A percentile compares a stretch with the other conserved stretches of the same genome.
These are phyloP conservation scores for Tulasnella sp. DNA, from an alignment of 768 basidiomycete species.

Conservation along the genomic window DNA sequence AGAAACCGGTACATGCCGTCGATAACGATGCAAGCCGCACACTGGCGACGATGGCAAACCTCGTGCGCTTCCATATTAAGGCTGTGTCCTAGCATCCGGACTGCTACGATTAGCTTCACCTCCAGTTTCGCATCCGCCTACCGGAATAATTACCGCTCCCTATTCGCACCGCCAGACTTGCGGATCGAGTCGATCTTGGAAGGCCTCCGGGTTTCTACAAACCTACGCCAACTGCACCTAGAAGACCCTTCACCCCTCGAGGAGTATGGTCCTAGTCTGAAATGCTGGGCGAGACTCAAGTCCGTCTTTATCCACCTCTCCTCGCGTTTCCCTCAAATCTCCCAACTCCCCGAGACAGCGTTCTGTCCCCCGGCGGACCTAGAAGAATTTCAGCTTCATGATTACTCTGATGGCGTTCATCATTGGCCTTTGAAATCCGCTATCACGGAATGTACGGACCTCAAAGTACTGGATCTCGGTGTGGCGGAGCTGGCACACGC, in stretches of 20 bases:
- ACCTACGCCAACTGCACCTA: conserved; percentile 18
- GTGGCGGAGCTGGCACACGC: not conserved
- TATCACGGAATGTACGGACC: conserved; percentile 18
- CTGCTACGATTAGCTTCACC: conserved; percentile 16
- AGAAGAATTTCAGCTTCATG: conserved; percentile 13
- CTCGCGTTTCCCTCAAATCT: conserved; percentile 7
- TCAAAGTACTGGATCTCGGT: conserved; percentile 18
- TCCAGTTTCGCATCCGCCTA: not conserved
- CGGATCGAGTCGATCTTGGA: conserved; percentile 15
- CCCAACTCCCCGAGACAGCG: conserved; percentile 12
- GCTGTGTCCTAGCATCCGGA: conserved; percentile 14
- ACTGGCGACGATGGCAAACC: conserved; percentile 19
- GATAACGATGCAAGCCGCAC: conserved; percentile 15
- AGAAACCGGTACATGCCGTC: conserved; percentile 19
- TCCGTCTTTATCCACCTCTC: conserved; percentile 12
- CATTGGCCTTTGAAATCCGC: conserved; percentile 19
- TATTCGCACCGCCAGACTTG: conserved; percentile 15
- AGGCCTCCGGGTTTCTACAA: conserved; percentile 15
- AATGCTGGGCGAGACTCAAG: conserved; percentile 16
- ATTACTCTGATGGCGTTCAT: not conserved
- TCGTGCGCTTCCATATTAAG: conserved; percentile 14
- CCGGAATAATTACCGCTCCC: conserved; percentile 3
- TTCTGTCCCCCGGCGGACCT: conserved; percentile 19
- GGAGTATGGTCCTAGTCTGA: conserved; percentile 17
- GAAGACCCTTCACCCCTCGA: conserved; percentile 19